A percentile compares a stretch with the other conserved stretches of the same genome.
These are phyloP conservation scores for Sporisorium exsertum DNA, from an alignment of 1,284 basidiomycete species.

Conservation along the genomic window DNA sequence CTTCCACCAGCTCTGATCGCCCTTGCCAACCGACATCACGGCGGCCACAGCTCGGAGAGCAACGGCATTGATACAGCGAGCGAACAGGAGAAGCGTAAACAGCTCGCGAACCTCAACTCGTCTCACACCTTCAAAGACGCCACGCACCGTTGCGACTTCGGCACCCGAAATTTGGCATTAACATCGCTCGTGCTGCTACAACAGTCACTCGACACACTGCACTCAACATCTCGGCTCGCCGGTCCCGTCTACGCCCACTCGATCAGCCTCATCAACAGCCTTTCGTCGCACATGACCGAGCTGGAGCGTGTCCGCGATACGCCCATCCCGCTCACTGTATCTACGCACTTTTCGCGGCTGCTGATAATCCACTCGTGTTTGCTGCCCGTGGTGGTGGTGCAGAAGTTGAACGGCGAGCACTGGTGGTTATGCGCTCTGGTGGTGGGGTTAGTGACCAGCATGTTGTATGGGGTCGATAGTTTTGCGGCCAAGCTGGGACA, in stretches of 20 bases:
- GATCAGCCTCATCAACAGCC: conserved; percentile 43
- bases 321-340: conserved; percentile 45
- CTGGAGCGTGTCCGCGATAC: conserved; percentile 49
- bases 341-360: conserved; percentile 33
- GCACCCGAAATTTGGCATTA: conserved; percentile 22
- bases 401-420: conserved; percentile 12
- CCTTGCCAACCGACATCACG: conserved; percentile 5
- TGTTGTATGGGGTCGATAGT: conserved; percentile 50
- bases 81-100: conserved; percentile 24
- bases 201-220: conserved; percentile 24
- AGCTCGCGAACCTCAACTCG: conserved; percentile 32
- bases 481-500: conserved; percentile 43
- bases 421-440: conserved; percentile 26
- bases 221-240: conserved; percentile 13
- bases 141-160: no score
- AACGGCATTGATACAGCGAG: not conserved
- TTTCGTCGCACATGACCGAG: conserved; percentile 44
- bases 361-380: conserved; percentile 32
- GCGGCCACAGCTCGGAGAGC: not conserved
- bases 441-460: conserved; percentile 28
- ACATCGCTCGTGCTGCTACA: conserved; percentile 33
- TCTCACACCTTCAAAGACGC: not conserved
- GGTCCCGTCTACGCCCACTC: conserved; percentile 44
- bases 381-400: conserved; percentile 39
- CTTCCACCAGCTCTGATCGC: conserved; percentile 29